phyloP scores from a whole-genome alignment of 148 eudicot species.

The Simmondsia chinensis region DNA sequence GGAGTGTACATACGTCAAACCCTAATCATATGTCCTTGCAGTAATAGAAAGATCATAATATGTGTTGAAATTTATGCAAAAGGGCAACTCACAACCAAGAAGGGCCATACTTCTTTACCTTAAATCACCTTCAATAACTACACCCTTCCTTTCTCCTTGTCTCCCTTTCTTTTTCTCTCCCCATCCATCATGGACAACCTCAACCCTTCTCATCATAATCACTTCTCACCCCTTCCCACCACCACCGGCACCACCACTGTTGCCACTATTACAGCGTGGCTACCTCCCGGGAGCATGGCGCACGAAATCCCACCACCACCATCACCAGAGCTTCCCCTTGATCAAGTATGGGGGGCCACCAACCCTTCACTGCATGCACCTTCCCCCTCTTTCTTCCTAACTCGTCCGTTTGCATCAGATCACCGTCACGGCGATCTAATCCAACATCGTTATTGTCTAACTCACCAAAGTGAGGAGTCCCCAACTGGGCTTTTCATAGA shows the following conservation, averaged over 20 bases:
- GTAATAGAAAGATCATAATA: slow-evolving; percentile 24
- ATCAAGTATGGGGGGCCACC: neutral
- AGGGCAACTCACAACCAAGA: slow-evolving; percentile 1
- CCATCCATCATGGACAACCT: neutral
- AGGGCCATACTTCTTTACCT: slow-evolving; percentile 21
- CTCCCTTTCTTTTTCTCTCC: neutral
- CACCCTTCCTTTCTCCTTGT: neutral
- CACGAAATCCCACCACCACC: slow-evolving; percentile 26
- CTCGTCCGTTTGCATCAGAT: too few species aligned
- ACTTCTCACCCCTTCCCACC: slow-evolving; percentile 7
- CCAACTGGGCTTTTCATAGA: too few species aligned
- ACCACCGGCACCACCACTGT: neutral
- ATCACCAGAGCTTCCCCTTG: slow-evolving; percentile 16
- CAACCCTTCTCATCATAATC: neutral
- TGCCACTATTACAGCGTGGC: too few species aligned
- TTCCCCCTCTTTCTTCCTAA: too few species aligned
- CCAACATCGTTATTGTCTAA: too few species aligned
- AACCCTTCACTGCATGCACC: too few species aligned
- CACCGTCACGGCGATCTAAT: too few species aligned
- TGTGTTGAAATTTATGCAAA: slow-evolving; percentile 16
- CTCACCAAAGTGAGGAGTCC: too few species aligned
- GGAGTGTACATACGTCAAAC: slow-evolving; percentile 30
- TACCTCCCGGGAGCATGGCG: slow-evolving; percentile 15
- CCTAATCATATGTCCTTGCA: slow-evolving; percentile 34
- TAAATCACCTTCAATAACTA: slow-evolving; percentile 26